These are phyloP conservation scores for Epichloe amarillans DNA, from an alignment of 2,329 filamentous ascomycete species.

Conservation along the genomic window DNA sequence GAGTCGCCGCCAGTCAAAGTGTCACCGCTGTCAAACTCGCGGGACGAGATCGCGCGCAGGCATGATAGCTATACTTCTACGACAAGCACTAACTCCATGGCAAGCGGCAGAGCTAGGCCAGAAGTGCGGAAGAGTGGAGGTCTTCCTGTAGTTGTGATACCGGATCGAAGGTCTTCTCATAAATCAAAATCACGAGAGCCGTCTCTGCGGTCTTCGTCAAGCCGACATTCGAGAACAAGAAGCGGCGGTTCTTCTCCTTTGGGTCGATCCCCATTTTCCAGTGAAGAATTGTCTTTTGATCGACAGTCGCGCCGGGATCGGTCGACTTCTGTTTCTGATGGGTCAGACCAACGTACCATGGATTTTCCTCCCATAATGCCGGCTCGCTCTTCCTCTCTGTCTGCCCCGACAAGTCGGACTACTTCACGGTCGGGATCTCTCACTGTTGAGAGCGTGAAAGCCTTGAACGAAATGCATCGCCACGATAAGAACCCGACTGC, in stretches of 20 bases:
- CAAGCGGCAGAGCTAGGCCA: constrained; percentile 41
- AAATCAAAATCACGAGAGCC: constrained; percentile 39
- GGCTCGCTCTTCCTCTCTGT: constrained; percentile 44
- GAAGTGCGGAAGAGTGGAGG: constrained; percentile 46
- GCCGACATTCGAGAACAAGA: constrained; percentile 38
- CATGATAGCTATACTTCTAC: constrained; percentile 37
- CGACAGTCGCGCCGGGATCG: constrained; percentile 26
- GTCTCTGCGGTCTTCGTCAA: constrained; percentile 49
- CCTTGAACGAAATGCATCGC: constrained; percentile 31
- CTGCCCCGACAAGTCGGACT: constrained; percentile 48
- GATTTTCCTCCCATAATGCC: constrained; percentile 48
- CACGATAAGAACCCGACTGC: not conserved
- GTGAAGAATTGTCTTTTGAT: constrained; percentile 29
- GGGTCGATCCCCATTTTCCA: constrained; percentile 28
- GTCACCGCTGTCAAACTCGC: constrained; percentile 16
- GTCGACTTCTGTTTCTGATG: constrained; percentile 33
- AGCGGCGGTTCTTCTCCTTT: constrained; percentile 37
- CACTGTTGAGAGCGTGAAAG: constrained; percentile 40
- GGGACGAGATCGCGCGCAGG: constrained; percentile 15
- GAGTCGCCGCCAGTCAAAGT: constrained; percentile 11
- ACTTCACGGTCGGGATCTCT: constrained; percentile 24
- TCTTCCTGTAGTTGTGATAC: constrained; percentile 50
- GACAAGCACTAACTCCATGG: constrained; percentile 33
- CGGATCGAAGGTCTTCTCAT: constrained; percentile 41
- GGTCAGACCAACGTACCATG: constrained; percentile 41